Percentiles rank a stretch among this genome's conserved stretches.
phyloP scores from a whole-genome alignment of 805 yeast species.

The Pichia insulana region DNA sequence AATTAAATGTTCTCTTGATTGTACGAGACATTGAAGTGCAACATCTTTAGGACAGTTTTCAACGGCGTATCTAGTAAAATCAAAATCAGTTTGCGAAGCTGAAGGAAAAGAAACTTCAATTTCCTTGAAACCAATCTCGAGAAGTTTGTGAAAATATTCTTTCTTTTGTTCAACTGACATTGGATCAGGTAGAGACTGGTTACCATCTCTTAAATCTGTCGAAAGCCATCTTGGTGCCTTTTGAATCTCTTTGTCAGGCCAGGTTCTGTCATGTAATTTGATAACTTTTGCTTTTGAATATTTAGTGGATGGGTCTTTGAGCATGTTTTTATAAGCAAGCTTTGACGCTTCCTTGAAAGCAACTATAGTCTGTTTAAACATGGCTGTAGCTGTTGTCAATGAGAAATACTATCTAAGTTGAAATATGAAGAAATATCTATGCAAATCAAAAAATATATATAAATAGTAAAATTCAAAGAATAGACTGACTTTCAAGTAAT shows the following conservation, averaged over 20 bases:
- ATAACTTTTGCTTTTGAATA: constrained; percentile 50
- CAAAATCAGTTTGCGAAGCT: constrained; percentile 77
- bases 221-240: constrained; percentile 77
- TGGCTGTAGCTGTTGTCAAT: constrained; percentile 1
- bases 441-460: not conserved
- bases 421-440: not conserved
- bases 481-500: no score
- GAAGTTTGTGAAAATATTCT: constrained; percentile 61
- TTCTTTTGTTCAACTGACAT: constrained; percentile 70
- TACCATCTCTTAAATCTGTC: constrained; percentile 75
- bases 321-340: constrained; percentile 40
- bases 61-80: constrained; percentile 72
- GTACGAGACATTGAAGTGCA: constrained; percentile 63
- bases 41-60: constrained; percentile 74
- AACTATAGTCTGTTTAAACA: constrained; percentile 25
- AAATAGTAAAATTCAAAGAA: no score
- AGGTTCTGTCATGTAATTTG: constrained; percentile 50
- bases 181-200: constrained; percentile 76
- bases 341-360: constrained; percentile 22
- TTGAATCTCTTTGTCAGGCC: constrained; percentile 61
- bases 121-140: constrained; percentile 71
- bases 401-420: not conserved
- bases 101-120: constrained; percentile 77
- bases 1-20: constrained; percentile 67
- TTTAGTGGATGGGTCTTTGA: constrained; percentile 59